Base-by-base conservation (phyloP, 2,329 filamentous ascomycete genomes). In the Biscogniauxia marginata region DNA sequence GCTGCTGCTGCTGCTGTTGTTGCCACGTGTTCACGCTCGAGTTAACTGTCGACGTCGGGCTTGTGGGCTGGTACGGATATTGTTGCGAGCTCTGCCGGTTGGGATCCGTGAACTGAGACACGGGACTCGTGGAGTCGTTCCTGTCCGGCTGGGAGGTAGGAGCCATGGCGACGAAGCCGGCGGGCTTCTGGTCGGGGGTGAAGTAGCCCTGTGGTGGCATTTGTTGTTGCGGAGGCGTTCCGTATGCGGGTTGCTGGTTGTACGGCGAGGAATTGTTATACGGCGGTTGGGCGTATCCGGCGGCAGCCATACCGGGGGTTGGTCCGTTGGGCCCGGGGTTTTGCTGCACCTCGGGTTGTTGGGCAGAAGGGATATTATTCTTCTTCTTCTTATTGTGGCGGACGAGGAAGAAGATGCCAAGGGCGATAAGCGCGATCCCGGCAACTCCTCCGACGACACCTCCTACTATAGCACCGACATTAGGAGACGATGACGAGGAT, bases 371-470 rank as follows among this genome's bases (percentile, higher is more conserved):
- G 4, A 34, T 43, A 3, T 49, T 44, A 7, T 45, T 19, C 46
- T 67, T 67, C 22, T 70, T 67, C 56, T 71, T 68, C 52, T 67
- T 75, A 46, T 64, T 70, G 22, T 73, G 73, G 20, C 74, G 75
- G 52, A 77, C 51, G 19, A 79, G 63, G 60, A 78, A 74, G 64
- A 76, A 79, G 39, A 70, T 66, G 8, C 64, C 73, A 6, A 72
- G 59, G 19, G 69, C 72, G 46, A 80, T 66, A n/a, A 81, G 64
- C 2, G 67, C 73, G 19, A 81, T 61, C 13, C 63, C 72, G 0
- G 65, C 74, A 3, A 79, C 72, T 11, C 79, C 79, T n/a, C 77
- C 78, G 8, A 80, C 75, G 3, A 73, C 71, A 22, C 78, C 78
- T 9, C 79, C 79, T 7, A 69, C 77, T 46, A 82, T 80, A 16